Evolutionary conservation across 2,329 filamentous ascomycete species (phyloP).

Genomic region (Mollisiaceae sp.): DNA sequence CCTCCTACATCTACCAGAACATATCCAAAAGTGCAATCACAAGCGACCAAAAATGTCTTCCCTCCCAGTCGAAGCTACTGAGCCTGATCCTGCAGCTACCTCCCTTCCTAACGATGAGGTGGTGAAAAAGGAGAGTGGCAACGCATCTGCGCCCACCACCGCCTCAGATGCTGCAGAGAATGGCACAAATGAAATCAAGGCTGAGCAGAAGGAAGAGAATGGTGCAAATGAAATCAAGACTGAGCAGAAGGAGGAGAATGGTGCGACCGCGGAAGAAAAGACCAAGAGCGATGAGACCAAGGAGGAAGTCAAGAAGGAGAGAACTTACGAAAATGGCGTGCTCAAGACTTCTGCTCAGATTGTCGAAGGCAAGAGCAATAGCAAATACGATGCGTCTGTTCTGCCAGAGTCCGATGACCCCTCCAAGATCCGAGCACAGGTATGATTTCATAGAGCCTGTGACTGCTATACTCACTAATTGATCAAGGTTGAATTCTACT

Average conservation of each 20-base stretch:
- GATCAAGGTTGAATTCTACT: constrained; percentile 89
- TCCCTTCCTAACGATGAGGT: constrained; percentile 32
- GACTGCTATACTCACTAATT: constrained; percentile 6
- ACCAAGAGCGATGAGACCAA: constrained; percentile 14
- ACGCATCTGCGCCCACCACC: constrained; percentile 22
- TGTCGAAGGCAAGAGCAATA: constrained; percentile 48
- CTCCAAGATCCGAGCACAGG: constrained; percentile 70
- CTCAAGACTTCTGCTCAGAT: constrained; percentile 37
- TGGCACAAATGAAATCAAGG: constrained; percentile 9
- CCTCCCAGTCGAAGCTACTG: constrained; percentile 31
- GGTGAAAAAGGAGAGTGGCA: constrained; percentile 27
- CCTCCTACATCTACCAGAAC: constrained; percentile 12
- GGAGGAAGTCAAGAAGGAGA: constrained; percentile 11
- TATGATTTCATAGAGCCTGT: constrained; percentile 40
- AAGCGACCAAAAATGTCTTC: constrained; percentile 34
- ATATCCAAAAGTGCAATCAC: background rate
- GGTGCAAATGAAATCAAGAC: constrained; percentile 9
- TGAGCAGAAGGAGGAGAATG: constrained; percentile 24
- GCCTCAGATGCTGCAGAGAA: constrained; percentile 13
- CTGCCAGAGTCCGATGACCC: constrained; percentile 64
- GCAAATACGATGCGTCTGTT: constrained; percentile 61
- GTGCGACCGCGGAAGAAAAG: constrained; percentile 21
- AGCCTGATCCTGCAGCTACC: constrained; percentile 34
- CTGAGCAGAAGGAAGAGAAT: constrained; percentile 21
- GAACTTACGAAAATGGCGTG: constrained; percentile 32